Percentiles rank a stretch among this genome's conserved stretches.
Conservation (phyloP, 208 protist species). For the Crithidia expoeki region DNA sequence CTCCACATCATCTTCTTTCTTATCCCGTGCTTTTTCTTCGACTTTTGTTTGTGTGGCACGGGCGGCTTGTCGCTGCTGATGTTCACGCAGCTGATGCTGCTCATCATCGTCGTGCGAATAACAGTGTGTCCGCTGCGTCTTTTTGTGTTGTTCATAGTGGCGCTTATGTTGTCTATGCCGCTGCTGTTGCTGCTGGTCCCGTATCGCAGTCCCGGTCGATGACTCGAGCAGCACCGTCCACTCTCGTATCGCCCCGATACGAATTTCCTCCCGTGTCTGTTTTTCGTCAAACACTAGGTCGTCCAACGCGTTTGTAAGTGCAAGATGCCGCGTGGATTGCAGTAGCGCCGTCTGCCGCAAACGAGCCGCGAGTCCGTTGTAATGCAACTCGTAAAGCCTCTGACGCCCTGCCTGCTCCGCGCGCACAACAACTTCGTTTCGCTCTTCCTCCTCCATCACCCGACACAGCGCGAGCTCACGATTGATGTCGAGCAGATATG, state of each 20-base stretch:
- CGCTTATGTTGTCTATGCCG: not conserved
- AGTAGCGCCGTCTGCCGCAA: constrained; percentile 27
- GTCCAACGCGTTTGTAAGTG: constrained; percentile 16
- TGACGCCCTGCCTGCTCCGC: constrained; percentile 20
- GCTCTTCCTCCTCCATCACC: constrained; percentile 23
- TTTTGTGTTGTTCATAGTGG: not conserved
- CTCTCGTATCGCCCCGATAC: constrained; percentile 20
- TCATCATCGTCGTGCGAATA: no score
- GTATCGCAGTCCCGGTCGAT: constrained; percentile 21
- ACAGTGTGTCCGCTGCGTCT: no score
- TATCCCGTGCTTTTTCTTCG: no score
- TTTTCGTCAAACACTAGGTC: constrained; percentile 22
- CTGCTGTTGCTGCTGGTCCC: not conserved
- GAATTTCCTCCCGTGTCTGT: constrained; percentile 24
- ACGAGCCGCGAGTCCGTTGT: constrained; percentile 25
- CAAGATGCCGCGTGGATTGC: not conserved
- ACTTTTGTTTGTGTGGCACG: no score
- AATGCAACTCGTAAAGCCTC: constrained; percentile 26
- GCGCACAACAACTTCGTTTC: constrained; percentile 15
- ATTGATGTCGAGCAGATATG: constrained; percentile 9
- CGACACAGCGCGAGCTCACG: constrained; percentile 30
- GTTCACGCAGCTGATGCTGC: no score
- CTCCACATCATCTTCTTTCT: no score
- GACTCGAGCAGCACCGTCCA: constrained; percentile 24
- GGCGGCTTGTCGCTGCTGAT: no score